A percentile compares a stretch with the other conserved stretches of the same genome.
These are phyloP conservation scores for Hanseniaspora hatyaiensis DNA, from an alignment of 805 yeast genomes.

Conservation along the genomic window DNA sequence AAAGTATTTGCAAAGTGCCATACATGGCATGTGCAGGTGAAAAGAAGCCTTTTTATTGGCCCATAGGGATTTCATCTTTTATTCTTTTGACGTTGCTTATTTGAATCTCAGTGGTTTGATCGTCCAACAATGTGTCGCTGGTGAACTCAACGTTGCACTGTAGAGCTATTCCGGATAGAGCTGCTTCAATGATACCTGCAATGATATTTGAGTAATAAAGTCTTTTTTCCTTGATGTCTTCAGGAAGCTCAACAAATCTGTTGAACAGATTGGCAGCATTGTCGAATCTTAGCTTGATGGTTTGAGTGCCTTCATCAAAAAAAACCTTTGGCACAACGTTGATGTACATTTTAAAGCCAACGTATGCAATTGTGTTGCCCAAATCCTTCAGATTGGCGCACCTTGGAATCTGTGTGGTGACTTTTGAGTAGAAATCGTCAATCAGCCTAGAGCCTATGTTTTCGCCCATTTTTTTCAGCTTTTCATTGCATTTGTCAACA, in stretches of 20 bases:
- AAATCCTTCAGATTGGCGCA: constrained; percentile 74
- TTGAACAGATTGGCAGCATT: constrained; percentile 57
- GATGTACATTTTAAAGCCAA: constrained; percentile 82
- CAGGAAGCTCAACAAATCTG: constrained; percentile 90
- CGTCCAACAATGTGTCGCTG: constrained; percentile 73
- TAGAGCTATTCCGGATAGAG: constrained; percentile 89
- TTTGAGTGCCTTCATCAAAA: constrained; percentile 6
- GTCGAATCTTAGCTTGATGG: constrained; percentile 10
- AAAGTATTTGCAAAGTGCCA: neutral
- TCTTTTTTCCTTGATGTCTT: constrained; percentile 41
- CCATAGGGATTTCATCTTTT: constrained; percentile 94
- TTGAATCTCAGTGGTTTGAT: constrained; percentile 65
- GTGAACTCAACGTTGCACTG: constrained; percentile 76
- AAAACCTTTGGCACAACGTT: constrained; percentile 57
- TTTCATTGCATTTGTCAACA: constrained; percentile 66
- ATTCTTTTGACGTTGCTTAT: constrained; percentile 59
- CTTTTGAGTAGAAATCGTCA: constrained; percentile 80
- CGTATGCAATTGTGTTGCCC: constrained; percentile 70
- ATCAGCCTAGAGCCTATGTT: constrained; percentile 83
- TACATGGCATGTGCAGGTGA: too few relatives aligned
- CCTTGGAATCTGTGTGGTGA: constrained; percentile 59
- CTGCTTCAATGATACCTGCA: constrained; percentile 83
- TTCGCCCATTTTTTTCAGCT: constrained; percentile 87
- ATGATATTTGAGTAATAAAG: constrained; percentile 88
- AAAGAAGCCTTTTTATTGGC: too few relatives aligned